Evolutionary conservation across 2,329 filamentous ascomycete genomes (phyloP), one percentile per base, ranked within the genome.

Genomic region (Talaromyces albobiverticillius): DNA sequence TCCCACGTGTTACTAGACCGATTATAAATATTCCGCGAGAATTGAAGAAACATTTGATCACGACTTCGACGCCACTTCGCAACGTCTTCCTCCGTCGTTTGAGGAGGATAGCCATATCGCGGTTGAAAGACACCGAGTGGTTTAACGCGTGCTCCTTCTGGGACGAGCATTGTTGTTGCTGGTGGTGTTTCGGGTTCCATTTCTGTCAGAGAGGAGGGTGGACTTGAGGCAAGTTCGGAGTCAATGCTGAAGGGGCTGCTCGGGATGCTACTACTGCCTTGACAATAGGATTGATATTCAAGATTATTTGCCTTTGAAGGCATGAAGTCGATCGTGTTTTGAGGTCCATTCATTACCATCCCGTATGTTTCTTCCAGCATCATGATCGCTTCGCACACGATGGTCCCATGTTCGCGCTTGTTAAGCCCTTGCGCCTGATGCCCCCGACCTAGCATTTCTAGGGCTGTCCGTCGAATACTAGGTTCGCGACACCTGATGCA

Each of bases 401-500:
- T 40, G 11, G 57, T 56, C 6, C 59, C 58, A 0, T 61, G 55
- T 1, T 50, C 53, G 14, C 56, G 51, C 31, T 64, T 61, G 23
- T 62, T 61, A 18, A 70, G 61, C 0, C 69, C 69, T 41, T 70
- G 63, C 2, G 70, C 57, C 1, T 49, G 58, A 6, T 63, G 65
- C 3, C 61, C 60, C 46, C 49, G 57, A 1, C 55, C 58, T 0
- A 71, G 56, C 14, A 71, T 54, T 13, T 56, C 54, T 1, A 72
- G 32, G 20, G 69, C 67, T 2, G 53, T 42, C 2, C 69, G 66
- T 34, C 69, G 65, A 11, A 62, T 58, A 3, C 13, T 42, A 1
- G 67, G 68, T n/a, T 71, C 62, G 8, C 68, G 66, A 42, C 69
- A 72, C 45, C 64, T 60, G 1, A 69, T 56, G 23, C 61, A 61